A percentile compares a stretch with the other conserved stretches of the same genome.
These are phyloP conservation scores for Aspergillus felis DNA, from an alignment of 2,329 filamentous ascomycete genomes.

Conservation along the genomic window DNA sequence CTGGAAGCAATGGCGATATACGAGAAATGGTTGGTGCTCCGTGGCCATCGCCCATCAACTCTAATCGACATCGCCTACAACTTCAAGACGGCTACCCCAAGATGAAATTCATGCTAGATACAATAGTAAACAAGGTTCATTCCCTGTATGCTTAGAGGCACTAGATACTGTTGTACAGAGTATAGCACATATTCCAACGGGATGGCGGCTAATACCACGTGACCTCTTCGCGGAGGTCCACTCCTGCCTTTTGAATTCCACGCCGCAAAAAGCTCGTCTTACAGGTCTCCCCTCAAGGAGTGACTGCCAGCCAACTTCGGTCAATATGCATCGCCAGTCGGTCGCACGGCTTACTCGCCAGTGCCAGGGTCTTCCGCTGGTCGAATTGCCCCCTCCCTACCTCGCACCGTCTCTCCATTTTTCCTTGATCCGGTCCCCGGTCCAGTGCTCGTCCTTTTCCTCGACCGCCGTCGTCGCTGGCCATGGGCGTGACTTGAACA, in stretches of 20 bases:
- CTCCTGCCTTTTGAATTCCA: background rate
- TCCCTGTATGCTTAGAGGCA: background rate
- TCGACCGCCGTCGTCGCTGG: constrained; percentile 52
- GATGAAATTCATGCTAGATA: background rate
- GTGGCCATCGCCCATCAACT: background rate
- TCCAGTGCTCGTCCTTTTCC: constrained; percentile 43
- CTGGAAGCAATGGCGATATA: background rate
- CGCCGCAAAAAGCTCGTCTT: constrained; percentile 20
- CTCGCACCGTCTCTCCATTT: constrained; percentile 42
- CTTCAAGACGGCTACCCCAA: background rate
- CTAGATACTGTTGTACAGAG: background rate
- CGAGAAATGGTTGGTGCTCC: background rate
- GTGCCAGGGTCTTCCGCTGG: constrained; percentile 28
- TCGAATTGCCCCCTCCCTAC: constrained; percentile 42
- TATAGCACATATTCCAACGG: background rate
- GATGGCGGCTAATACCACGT: background rate
- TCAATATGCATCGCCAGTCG: constrained; percentile 36
- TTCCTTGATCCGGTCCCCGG: constrained; percentile 26
- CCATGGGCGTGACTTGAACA: constrained; percentile 69
- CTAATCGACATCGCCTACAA: background rate
- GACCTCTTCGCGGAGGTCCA: background rate
- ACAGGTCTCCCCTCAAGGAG: constrained; percentile 4
- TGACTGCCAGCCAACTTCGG: constrained; percentile 8
- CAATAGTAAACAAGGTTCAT: background rate
- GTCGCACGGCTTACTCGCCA: constrained; percentile 32